Evolutionary conservation across 345 rosid genomes (phyloP).

Genomic region (Salix udensis): DNA sequence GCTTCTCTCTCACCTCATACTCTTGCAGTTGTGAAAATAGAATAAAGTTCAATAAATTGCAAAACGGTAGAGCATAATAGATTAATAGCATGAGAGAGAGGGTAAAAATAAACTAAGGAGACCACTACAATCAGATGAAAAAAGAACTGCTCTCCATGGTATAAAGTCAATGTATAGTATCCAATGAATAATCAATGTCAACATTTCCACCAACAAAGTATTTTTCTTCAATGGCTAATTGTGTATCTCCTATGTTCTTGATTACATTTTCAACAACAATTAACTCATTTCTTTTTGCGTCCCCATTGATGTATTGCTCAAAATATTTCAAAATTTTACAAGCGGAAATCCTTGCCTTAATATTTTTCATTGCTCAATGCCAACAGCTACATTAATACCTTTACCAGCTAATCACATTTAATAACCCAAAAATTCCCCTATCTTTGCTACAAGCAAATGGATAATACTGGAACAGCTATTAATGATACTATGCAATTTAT

Average conservation of each 20-base stretch:
- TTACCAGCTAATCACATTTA: too few relatives aligned
- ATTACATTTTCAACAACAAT: too few relatives aligned
- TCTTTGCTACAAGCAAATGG: too few relatives aligned
- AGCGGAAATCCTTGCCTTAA: too few relatives aligned
- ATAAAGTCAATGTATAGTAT: not conserved
- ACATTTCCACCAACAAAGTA: not conserved
- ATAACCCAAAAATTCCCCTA: too few relatives aligned
- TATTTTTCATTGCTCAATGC: too few relatives aligned
- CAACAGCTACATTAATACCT: too few relatives aligned
- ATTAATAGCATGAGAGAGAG: not conserved
- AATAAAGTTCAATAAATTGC: slow-evolving; percentile 4
- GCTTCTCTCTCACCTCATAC: slow-evolving; percentile 89
- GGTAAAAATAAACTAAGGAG: not conserved
- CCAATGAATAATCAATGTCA: not conserved
- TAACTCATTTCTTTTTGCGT: not conserved
- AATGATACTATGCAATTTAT: too few relatives aligned
- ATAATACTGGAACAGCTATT: too few relatives aligned
- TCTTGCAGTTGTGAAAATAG: slow-evolving; percentile 47
- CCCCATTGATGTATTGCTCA: too few relatives aligned
- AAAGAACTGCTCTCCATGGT: not conserved
- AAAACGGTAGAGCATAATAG: not conserved
- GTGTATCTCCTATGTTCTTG: not conserved
- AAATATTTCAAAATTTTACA: too few relatives aligned
- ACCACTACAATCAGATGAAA: not conserved
- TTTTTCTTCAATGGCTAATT: not conserved